Percentiles rank a stretch among this genome's conserved stretches.
Evolutionary conservation across 805 yeast species (phyloP).

Genomic region (Cyberlindnera sargentensis): DNA sequence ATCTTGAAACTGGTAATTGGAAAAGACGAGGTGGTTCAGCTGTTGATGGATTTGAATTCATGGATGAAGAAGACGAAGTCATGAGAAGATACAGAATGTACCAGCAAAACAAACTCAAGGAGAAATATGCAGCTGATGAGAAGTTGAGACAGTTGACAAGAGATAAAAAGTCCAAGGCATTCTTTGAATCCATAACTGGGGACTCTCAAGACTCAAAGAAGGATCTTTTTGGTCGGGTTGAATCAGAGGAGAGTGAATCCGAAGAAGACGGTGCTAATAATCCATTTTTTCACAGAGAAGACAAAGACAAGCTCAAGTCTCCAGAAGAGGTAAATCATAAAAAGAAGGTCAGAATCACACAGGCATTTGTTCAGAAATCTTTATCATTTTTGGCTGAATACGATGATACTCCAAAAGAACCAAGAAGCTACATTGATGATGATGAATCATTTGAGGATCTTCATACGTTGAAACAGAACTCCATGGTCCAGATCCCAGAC

Average conservation of each 20-base stretch:
- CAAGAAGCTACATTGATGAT: constrained; percentile 15
- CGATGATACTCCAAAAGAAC: constrained; percentile 18
- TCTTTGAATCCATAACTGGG: constrained; percentile 57
- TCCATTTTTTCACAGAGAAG: constrained; percentile 21
- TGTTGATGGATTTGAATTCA: constrained; percentile 54
- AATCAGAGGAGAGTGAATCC: constrained; percentile 20
- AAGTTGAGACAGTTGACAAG: constrained; percentile 41
- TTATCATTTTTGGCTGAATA: constrained; percentile 42
- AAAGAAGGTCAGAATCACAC: constrained; percentile 35
- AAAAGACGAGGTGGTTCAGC: constrained; percentile 42
- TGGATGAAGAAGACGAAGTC: constrained; percentile 68
- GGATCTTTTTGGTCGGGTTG: constrained; percentile 25
- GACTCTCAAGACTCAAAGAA: constrained; percentile 28
- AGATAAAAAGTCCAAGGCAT: constrained; percentile 56
- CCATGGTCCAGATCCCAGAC: constrained; percentile 27
- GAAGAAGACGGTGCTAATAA: constrained; percentile 25
- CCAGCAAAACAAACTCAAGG: constrained; percentile 25
- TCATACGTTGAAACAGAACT: constrained; percentile 37
- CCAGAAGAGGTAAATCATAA: constrained; percentile 14
- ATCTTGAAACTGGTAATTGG: constrained; percentile 65
- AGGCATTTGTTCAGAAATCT: constrained; percentile 48
- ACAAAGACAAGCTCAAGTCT: constrained; percentile 7
- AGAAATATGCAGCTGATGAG: constrained; percentile 43
- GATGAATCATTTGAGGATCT: constrained; percentile 39
- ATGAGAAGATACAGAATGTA: constrained; percentile 26